Conservation (phyloP, 1,139 yeast genomes). For the Chernovozyma sophiae-reginae region DNA sequence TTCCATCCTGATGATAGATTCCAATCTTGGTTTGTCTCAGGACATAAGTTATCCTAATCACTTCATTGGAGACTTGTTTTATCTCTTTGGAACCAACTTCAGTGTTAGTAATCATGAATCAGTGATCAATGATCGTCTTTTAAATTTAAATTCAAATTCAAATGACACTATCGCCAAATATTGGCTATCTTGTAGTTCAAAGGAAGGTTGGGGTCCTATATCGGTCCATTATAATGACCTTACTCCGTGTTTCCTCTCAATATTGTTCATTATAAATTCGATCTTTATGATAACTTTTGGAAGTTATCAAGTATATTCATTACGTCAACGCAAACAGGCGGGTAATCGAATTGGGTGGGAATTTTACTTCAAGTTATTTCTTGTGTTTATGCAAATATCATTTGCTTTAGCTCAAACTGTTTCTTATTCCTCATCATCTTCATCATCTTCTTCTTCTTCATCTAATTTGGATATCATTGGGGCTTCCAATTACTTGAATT, state of each 20-base stretch:
- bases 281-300: conserved; percentile 56
- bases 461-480: conserved; percentile 38
- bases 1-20: too few relatives aligned
- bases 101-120: too few relatives aligned
- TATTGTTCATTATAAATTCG: conserved; percentile 49
- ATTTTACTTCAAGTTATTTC: conserved; percentile 39
- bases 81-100: too few relatives aligned
- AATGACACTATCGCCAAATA: neutral
- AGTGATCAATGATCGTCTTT: too few relatives aligned
- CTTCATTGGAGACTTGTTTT: too few relatives aligned
- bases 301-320: conserved; percentile 33
- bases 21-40: too few relatives aligned
- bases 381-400: conserved; percentile 39
- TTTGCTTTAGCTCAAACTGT: too few relatives aligned
- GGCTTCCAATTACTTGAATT: conserved; percentile 36
- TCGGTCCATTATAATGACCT: conserved; percentile 58
- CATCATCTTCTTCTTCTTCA: conserved; percentile 17
- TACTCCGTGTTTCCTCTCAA: conserved; percentile 80
- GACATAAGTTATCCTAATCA: too few relatives aligned
- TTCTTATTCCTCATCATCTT: too few relatives aligned
- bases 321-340: conserved; percentile 29
- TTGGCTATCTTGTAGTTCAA: conserved; percentile 12
- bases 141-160: neutral
- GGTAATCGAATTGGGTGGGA: conserved; percentile 36
- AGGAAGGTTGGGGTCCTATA: conserved; percentile 76